Base-by-base conservation (phyloP, 2,329 filamentous ascomycete species). In the Hypoxylon sp. region DNA sequence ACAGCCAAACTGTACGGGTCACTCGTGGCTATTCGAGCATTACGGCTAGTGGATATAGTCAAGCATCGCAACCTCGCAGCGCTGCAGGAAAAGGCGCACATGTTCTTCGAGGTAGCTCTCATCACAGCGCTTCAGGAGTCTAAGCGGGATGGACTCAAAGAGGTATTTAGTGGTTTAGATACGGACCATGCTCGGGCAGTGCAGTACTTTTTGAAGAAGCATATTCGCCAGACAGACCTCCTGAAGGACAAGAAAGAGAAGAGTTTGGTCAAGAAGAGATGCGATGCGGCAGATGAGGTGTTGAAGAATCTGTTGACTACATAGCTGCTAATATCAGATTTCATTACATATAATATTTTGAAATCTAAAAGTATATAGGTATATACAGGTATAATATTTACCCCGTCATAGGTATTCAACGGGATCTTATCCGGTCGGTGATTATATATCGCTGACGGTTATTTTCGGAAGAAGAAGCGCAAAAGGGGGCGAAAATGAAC, bases 101-200 rank as follows among this genome's bases (percentile, higher is more conserved):
- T 83, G 16, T 94, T 97, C 66, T 78, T 92, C 34, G 91, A 97
- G 69, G 76, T 94, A 5, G 73, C 97, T 60, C 77, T 97, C 11
- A 84, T 94, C 37, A 88, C 85, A 2, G 71, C 91, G 8, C 82
- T 97, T 21, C 78, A 90, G 34, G 82, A 87, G 61, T 84, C 84
- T 11, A 80, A 84, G 55, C 78, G 79, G 46, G 71, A 47, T 44
- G 75, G 76, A 1, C 72, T 96, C 19, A 75, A 82, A 56, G 84
- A 84, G 37, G 73, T 91, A 1, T 90, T 96, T 67, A 73, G 80
- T 12, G 81, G 81, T 7, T 81, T 83, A 1, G 81, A 82, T 50
- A 83, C 86, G 0, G 82, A 87, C 49, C 80, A 97, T 55, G 83
- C 87, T 4, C 83, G 83, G 47, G 89, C 90, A 0, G 66, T 97